phyloP scores from a whole-genome alignment of 306 rosid species.

The Quercus agrifolia region DNA sequence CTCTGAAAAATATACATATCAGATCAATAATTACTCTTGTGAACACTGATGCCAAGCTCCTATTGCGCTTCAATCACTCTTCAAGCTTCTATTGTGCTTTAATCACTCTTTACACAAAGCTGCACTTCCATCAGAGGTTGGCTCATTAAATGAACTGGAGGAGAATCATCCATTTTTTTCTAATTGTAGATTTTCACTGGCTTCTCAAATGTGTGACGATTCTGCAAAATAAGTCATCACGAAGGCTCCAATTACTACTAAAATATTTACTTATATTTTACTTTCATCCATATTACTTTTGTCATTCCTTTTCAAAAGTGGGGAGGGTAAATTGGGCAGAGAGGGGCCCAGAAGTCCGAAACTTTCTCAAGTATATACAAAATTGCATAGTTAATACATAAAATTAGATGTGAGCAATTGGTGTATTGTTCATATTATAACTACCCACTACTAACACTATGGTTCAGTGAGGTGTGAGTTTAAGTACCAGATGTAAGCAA shows the following conservation, averaged over 20 bases:
- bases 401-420: no score
- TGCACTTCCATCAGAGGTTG: not conserved
- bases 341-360: no score
- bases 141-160: not conserved
- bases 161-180: slow-evolving; percentile 19
- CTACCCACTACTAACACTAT: no score
- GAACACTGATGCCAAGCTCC: not conserved
- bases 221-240: slow-evolving; percentile 44
- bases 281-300: no score
- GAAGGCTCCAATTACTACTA: not conserved
- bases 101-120: not conserved
- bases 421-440: no score
- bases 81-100: not conserved
- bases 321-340: no score
- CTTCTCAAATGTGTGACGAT: slow-evolving; percentile 87
- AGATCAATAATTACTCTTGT: not conserved
- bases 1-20: not conserved
- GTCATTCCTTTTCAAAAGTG: no score
- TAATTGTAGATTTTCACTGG: slow-evolving; percentile 90
- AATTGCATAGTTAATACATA: no score
- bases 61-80: not conserved
- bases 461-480: no score
- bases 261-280: no score
- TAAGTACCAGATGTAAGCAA: no score
- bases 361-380: no score